phyloP scores from a whole-genome alignment of 306 rosid genomes.

The Prunus padus region DNA sequence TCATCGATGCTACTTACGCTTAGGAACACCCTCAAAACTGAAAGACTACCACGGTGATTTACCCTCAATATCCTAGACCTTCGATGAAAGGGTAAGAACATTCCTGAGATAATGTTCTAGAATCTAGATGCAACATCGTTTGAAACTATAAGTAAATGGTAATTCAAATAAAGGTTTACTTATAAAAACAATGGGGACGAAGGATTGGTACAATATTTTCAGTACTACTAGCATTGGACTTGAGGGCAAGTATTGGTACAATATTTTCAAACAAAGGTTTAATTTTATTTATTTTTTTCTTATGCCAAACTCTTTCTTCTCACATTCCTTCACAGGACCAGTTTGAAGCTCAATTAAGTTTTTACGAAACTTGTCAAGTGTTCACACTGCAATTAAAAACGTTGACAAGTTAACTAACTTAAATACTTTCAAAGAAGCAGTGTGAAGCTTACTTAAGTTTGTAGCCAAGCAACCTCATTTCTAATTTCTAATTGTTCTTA shows the following conservation, averaged over 20 bases:
- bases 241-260: no score
- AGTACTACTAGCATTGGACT: background rate
- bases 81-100: background rate
- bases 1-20: background rate
- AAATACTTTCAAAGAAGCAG: background rate
- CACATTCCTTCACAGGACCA: background rate
- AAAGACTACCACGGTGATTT: background rate
- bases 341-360: background rate
- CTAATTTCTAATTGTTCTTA: background rate
- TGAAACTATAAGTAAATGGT: background rate
- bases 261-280: no score
- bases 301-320: background rate
- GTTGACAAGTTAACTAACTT: background rate
- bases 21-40: background rate
- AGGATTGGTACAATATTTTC: background rate
- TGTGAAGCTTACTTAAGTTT: background rate
- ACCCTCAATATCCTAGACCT: background rate
- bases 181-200: background rate
- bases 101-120: background rate
- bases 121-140: background rate
- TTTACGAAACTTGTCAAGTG: background rate
- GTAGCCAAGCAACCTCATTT: background rate
- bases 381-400: background rate
- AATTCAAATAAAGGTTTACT: background rate
- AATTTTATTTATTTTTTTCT: no score